A percentile compares a stretch with the other conserved stretches of the same genome.
Conservation (phyloP, 352 stramenopile species). For the Phytophthora ohioensis region DNA sequence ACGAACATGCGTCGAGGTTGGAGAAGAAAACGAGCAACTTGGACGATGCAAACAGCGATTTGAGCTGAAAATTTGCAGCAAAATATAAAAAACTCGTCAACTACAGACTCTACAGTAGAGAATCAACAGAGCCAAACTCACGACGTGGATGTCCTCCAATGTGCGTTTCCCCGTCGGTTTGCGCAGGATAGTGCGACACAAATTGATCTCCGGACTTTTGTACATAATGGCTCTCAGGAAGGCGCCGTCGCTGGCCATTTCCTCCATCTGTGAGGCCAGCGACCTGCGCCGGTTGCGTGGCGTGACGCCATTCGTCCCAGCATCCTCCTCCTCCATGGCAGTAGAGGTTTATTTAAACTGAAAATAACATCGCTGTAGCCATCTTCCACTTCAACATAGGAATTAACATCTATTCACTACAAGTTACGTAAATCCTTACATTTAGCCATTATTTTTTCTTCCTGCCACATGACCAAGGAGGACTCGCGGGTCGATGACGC, state of each 20-base stretch:
- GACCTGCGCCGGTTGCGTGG: slow-evolving; percentile 38
- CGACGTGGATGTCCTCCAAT: slow-evolving; percentile 80
- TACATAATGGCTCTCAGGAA: slow-evolving; percentile 56
- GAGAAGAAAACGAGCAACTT: slow-evolving; percentile 86
- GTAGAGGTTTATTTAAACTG: neutral
- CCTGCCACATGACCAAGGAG: neutral
- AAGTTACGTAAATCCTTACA: neutral
- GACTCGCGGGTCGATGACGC: slow-evolving; percentile 26
- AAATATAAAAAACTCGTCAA: neutral
- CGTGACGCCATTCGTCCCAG: neutral
- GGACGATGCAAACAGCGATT: slow-evolving; percentile 73
- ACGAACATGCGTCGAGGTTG: slow-evolving; percentile 80
- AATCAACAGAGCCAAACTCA: slow-evolving; percentile 21
- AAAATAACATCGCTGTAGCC: neutral
- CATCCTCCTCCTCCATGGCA: slow-evolving; percentile 21
- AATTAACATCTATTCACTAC: slow-evolving; percentile 6
- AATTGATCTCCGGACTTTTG: slow-evolving; percentile 54
- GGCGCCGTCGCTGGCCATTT: slow-evolving; percentile 48
- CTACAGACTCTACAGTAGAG: neutral
- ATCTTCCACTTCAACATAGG: neutral
- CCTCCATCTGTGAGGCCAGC: slow-evolving; percentile 58
- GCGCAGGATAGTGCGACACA: slow-evolving; percentile 63
- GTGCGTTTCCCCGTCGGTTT: slow-evolving; percentile 62
- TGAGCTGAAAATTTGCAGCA: slow-evolving; percentile 55
- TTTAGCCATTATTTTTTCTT: neutral